Conservation (phyloP, 106 monocot species). For the Allium cepa region DNA sequence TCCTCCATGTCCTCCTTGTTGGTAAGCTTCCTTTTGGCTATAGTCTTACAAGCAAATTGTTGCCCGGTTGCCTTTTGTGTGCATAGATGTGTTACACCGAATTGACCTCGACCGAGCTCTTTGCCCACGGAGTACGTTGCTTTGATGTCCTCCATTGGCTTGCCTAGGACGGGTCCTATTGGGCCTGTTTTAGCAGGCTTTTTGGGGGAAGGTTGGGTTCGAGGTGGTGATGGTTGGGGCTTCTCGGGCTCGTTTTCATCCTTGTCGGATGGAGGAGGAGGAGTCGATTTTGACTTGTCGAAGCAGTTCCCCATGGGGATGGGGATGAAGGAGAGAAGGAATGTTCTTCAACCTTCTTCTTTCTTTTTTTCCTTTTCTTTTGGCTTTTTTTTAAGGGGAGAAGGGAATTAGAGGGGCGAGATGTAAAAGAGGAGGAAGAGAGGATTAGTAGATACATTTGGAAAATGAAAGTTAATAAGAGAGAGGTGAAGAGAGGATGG, state of each 20-base stretch:
- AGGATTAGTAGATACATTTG: background rate
- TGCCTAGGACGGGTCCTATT: slow-evolving; percentile 49
- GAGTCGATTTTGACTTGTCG: background rate
- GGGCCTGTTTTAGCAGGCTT: slow-evolving; percentile 19
- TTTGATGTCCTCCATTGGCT: slow-evolving; percentile 45
- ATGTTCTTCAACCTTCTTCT: background rate
- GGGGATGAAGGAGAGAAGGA: background rate
- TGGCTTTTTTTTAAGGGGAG: background rate
- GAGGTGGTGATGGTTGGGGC: background rate
- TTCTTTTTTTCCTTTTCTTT: too few relatives aligned
- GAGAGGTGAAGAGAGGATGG: slow-evolving; percentile 3
- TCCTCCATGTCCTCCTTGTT: slow-evolving; percentile 53
- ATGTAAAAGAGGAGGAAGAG: background rate
- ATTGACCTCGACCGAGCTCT: slow-evolving; percentile 46
- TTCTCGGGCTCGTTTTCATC: background rate
- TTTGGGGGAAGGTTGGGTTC: background rate
- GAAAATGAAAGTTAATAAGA: background rate
- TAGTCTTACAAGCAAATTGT: slow-evolving; percentile 54
- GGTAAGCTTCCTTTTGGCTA: slow-evolving; percentile 50
- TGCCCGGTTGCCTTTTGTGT: slow-evolving; percentile 25
- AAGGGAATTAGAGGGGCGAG: background rate
- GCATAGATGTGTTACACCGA: slow-evolving; percentile 54
- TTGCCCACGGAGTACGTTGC: slow-evolving; percentile 37
- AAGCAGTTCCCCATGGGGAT: slow-evolving; percentile 25
- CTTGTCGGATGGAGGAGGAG: background rate